phyloP scores from a whole-genome alignment of 208 protist genomes.

The Kentomonas sorsogonicus region DNA sequence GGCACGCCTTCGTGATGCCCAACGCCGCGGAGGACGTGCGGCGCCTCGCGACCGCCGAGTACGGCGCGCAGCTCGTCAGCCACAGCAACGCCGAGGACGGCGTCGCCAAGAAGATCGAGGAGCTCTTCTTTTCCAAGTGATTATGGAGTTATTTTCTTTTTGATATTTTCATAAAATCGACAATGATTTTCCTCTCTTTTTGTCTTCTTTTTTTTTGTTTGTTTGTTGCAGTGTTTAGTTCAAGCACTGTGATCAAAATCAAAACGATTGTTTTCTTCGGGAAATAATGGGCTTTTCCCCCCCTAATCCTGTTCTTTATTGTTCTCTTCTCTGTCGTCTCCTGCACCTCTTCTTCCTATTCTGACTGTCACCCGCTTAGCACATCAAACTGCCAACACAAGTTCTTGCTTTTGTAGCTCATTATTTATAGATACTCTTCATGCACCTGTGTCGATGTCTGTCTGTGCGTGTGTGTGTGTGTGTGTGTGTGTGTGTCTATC shows the following conservation, averaged over 20 bases:
- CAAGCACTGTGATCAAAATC: not conserved
- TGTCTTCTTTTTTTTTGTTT: slow-evolving; percentile 7
- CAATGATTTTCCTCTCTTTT: slow-evolving; percentile 1
- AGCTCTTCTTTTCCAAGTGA: slow-evolving; percentile 32
- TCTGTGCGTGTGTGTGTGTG: not conserved
- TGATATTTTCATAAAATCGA: not conserved
- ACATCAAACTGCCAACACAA: no score
- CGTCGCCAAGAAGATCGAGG: slow-evolving; percentile 65
- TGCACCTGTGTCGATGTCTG: not conserved
- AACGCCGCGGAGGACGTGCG: slow-evolving; percentile 29
- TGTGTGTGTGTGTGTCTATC: not conserved
- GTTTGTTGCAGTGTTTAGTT: slow-evolving; percentile 7
- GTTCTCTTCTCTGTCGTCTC: not conserved
- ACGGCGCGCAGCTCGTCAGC: slow-evolving; percentile 35
- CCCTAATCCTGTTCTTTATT: not conserved
- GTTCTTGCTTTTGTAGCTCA: no score
- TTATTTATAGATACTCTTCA: no score
- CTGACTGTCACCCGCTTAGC: not conserved
- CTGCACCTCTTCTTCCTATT: not conserved
- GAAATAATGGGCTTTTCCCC: not conserved
- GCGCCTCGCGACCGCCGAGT: slow-evolving; percentile 29
- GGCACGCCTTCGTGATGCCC: slow-evolving; percentile 55
- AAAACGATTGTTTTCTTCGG: not conserved
- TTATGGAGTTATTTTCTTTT: not conserved
- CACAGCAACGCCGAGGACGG: slow-evolving; percentile 40